Conservation (phyloP, 306 rosid genomes). For the Adenanthera pavonina region DNA sequence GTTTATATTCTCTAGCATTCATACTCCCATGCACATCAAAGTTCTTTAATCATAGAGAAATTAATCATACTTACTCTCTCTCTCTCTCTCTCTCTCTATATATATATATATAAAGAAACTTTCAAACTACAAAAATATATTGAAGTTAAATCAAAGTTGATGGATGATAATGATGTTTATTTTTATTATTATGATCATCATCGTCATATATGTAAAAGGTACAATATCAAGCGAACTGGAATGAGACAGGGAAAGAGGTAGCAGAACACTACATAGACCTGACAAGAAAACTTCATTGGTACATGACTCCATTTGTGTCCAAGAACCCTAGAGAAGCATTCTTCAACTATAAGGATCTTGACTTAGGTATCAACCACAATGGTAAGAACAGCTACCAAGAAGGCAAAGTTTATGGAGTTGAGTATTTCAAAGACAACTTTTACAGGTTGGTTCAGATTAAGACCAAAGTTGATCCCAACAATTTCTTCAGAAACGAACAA, state of each 20-base stretch:
- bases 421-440: conserved; percentile 59
- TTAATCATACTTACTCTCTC: no score
- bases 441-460: conserved; percentile 62
- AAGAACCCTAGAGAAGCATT: conserved; percentile 67
- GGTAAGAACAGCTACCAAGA: conserved; percentile 43
- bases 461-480: conserved; percentile 64
- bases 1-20: no score
- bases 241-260: conserved; percentile 38
- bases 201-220: conserved; percentile 21
- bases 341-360: conserved; percentile 66
- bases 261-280: conserved; percentile 35
- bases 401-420: conserved; percentile 53
- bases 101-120: no score
- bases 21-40: no score
- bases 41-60: no score
- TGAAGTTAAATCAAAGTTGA: no score
- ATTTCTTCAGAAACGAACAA: conserved; percentile 71
- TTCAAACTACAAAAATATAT: no score
- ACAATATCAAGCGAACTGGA: conserved; percentile 59
- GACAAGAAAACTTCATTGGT: conserved; percentile 39
- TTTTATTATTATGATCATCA: no score
- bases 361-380: conserved; percentile 62
- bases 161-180: no score
- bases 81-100: no score
- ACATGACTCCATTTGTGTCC: conserved; percentile 69